Base-by-base conservation (phyloP, 2,329 filamentous ascomycete species). In the Fusarium sp. region DNA sequence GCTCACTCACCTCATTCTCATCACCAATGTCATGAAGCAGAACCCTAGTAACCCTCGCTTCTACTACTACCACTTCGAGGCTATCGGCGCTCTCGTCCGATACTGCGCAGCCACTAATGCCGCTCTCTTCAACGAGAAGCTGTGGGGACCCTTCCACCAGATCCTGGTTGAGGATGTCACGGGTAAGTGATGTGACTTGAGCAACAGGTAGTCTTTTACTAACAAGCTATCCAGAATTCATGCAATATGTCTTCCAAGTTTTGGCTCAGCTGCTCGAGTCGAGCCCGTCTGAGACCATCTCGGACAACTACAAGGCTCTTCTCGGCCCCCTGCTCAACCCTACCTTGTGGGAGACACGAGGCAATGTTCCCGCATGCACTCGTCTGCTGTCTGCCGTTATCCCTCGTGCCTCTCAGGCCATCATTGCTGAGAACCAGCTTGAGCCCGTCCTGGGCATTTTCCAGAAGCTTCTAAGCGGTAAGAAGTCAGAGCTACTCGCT, bases 41-140 rank as follows among this genome's bases (percentile, higher is more conserved):
- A 99, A 99, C 79, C 96, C 96, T 0, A 97, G 94, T 82, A 99
- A 99, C 80, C 96, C 96, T 2, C 89, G 93, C 11, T 99, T 99
- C 82, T 97, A 97, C 82, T 99, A 99, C 83, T 99, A 95, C 80
- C 93, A 97, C 78, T 99, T 99, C 69, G 96, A 99, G 82, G 92
- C 93, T 3, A 83, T 99, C 49, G 96, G 96, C 33, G 95, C 96
- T 14, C 85, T 99, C 51, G 92, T 98, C 20, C 79, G 81, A 86
- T 84, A 90, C 85, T 81, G 92, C 85, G 77, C 90, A 82, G 66
- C 80, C 2, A 84, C 85, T 3, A 88, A 92, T 70, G 88, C 92
- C 9, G 86, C 88, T 27, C 89, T 91, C 73, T 87, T 98, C 55
- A 93, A 97, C 76, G 86, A 90, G 65, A 89, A 89, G 62, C 85